phyloP scores from a whole-genome alignment of 768 basidiomycete genomes.

The Pleurotus ostreatus region DNA sequence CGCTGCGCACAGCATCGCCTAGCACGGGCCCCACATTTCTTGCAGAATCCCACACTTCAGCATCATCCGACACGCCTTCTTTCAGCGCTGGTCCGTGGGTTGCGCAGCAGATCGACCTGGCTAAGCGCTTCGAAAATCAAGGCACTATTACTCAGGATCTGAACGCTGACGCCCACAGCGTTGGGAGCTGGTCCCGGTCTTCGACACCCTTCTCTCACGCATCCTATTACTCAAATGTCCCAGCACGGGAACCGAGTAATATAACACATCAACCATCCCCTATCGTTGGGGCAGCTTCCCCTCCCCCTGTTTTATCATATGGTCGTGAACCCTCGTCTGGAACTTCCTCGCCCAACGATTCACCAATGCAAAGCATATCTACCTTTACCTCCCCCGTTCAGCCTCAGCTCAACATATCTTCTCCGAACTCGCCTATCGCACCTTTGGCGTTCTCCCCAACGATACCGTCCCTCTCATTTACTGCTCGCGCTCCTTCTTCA shows the following conservation, averaged over 20 bases:
- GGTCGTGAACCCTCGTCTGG: neutral
- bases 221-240: neutral
- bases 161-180: neutral
- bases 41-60: neutral
- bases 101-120: slow-evolving; percentile 6
- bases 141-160: neutral
- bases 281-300: neutral
- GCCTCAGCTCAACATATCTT: neutral
- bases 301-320: neutral
- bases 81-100: slow-evolving; percentile 4
- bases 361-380: neutral
- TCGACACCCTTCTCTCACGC: neutral
- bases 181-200: neutral
- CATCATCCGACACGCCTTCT: neutral
- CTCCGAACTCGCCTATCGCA: neutral
- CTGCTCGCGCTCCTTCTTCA: neutral
- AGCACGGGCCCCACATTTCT: neutral
- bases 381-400: neutral
- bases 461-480: neutral
- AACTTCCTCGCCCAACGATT: neutral
- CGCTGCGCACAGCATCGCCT: neutral
- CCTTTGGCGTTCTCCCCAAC: neutral
- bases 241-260: neutral
- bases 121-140: neutral
- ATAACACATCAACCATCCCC: neutral